Conservation (phyloP, 805 yeast genomes). For the Wickerhamomyces sydowiorum region DNA sequence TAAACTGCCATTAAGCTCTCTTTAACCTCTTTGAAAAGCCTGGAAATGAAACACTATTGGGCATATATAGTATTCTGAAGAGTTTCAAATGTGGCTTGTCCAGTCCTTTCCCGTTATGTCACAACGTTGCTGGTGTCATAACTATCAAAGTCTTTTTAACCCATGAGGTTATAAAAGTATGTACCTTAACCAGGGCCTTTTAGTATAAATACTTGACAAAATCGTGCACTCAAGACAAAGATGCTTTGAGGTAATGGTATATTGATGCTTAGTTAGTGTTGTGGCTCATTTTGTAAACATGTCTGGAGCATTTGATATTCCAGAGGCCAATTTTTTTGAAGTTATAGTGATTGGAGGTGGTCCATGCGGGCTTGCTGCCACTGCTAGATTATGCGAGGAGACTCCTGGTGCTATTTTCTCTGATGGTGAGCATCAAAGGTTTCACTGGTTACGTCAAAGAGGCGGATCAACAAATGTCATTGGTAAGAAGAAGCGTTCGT, state of each 20-base stretch:
- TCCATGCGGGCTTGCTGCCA: slow-evolving; percentile 36
- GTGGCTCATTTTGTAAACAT: not conserved
- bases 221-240: too few species aligned
- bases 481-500: not conserved
- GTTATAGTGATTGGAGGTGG: slow-evolving; percentile 41
- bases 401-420: slow-evolving; percentile 37
- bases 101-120: too few species aligned
- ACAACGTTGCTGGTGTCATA: not conserved
- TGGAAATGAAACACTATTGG: too few species aligned
- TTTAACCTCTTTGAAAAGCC: too few species aligned
- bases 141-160: not conserved
- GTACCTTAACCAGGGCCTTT: too few species aligned
- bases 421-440: slow-evolving; percentile 42
- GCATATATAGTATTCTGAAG: too few species aligned
- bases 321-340: slow-evolving; percentile 25
- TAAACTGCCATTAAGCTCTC: too few species aligned
- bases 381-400: slow-evolving; percentile 36
- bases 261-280: not conserved
- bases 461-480: slow-evolving; percentile 3
- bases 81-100: too few species aligned
- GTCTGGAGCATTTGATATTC: slow-evolving; percentile 2
- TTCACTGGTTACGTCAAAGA: slow-evolving; percentile 35
- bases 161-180: not conserved
- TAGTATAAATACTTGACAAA: too few species aligned
- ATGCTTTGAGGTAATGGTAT: not conserved